Conservation (phyloP, 2,329 filamentous ascomycete genomes). For the Aureobasidium vineae region DNA sequence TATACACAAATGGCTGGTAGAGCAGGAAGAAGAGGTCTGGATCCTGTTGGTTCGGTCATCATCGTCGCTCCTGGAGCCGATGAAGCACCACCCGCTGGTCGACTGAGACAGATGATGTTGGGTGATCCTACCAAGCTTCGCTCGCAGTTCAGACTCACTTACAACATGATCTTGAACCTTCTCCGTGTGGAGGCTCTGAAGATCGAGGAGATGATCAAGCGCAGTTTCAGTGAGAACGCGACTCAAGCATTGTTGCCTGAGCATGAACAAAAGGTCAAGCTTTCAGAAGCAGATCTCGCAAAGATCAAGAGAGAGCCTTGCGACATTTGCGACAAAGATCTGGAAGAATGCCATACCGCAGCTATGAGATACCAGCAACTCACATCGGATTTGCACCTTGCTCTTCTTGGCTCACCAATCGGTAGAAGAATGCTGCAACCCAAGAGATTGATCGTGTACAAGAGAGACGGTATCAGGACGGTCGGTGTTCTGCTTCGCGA, state of each 20-base stretch:
- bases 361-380: slow-evolving; percentile 75
- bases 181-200: slow-evolving; percentile 93
- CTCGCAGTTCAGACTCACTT: slow-evolving; percentile 94
- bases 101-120: slow-evolving; percentile 89
- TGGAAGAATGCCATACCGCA: slow-evolving; percentile 78
- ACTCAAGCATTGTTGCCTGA: slow-evolving; percentile 92
- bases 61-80: slow-evolving; percentile 79
- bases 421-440: slow-evolving; percentile 75
- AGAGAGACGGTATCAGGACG: slow-evolving; percentile 73
- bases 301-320: slow-evolving; percentile 88
- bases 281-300: slow-evolving; percentile 86
- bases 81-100: slow-evolving; percentile 80
- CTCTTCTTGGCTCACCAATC: slow-evolving; percentile 73
- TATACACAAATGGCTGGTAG: slow-evolving; percentile 99
- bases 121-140: slow-evolving; percentile 92
- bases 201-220: slow-evolving; percentile 99
- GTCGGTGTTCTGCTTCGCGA: slow-evolving; percentile 78
- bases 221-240: slow-evolving; percentile 97
- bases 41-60: slow-evolving; percentile 90
- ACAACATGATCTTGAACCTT: slow-evolving; percentile 99
- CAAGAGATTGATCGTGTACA: slow-evolving; percentile 79
- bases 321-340: slow-evolving; percentile 72
- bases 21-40: slow-evolving; percentile 87
- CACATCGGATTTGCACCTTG: slow-evolving; percentile 76
- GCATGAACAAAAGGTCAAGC: slow-evolving; percentile 89